phyloP scores from a whole-genome alignment of 2,329 filamentous ascomycete genomes.

The Monilinia polystroma region DNA sequence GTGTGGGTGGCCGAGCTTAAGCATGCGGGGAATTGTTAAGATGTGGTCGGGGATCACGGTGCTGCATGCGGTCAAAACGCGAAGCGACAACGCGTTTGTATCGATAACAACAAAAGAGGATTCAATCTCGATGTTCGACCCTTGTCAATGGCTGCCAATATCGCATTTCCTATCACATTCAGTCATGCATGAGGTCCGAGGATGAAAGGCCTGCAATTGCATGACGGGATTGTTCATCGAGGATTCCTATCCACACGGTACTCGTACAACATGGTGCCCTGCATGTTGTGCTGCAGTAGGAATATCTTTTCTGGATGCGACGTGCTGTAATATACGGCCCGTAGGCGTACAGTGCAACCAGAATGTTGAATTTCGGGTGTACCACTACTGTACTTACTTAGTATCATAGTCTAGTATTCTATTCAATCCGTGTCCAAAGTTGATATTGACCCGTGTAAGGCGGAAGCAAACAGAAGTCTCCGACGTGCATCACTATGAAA shows the following conservation, averaged over 20 bases:
- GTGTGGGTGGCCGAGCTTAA: not conserved
- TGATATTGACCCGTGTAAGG: not conserved
- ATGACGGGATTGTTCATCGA: not conserved
- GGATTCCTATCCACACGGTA: not conserved
- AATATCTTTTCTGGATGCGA: not conserved
- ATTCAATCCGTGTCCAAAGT: not conserved
- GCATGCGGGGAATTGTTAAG: not conserved
- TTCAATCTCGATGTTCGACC: not conserved
- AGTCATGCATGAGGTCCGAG: not conserved
- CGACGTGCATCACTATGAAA: not conserved
- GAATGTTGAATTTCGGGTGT: not conserved
- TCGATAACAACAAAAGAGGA: not conserved
- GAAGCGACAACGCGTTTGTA: not conserved
- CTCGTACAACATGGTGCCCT: not conserved
- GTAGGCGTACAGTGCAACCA: not conserved
- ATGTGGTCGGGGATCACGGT: not conserved
- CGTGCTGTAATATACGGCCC: not conserved
- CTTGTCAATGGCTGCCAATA: not conserved
- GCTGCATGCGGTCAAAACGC: not conserved
- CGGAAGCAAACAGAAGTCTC: conserved; percentile 2
- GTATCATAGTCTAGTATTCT: not conserved
- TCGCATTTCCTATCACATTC: not conserved
- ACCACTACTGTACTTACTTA: not conserved
- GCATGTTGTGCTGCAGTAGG: conserved; percentile 6
- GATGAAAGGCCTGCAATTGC: not conserved